These are phyloP conservation scores for Botrytis cinerea DNA, from an alignment of 2,329 filamentous ascomycete genomes.

Conservation along the genomic window DNA sequence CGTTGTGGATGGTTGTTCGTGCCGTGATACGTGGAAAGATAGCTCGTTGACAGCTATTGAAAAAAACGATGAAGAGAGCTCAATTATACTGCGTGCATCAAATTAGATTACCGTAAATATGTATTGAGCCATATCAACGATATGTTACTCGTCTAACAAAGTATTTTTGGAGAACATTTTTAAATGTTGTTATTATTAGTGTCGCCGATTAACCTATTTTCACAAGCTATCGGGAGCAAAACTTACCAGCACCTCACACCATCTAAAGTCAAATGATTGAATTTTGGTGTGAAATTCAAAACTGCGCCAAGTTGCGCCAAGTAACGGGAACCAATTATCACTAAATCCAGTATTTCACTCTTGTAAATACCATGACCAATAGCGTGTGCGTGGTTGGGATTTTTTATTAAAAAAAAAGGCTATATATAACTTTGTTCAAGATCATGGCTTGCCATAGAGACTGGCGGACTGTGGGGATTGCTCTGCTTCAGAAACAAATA, in stretches of 20 bases:
- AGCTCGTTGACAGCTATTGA: not conserved
- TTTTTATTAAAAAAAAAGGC: not conserved
- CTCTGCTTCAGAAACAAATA: not conserved
- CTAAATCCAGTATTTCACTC: no score
- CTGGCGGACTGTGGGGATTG: not conserved
- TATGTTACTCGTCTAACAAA: not conserved
- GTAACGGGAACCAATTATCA: no score
- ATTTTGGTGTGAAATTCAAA: no score
- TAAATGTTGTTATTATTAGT: no score
- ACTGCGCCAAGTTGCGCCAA: no score
- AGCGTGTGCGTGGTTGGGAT: not conserved
- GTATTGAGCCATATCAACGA: no score
- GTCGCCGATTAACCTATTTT: no score
- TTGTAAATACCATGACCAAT: not conserved
- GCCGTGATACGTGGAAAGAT: not conserved
- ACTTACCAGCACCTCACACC: no score
- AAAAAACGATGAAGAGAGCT: not conserved
- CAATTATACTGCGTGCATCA: not conserved
- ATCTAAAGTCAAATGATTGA: no score
- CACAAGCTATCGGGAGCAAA: no score
- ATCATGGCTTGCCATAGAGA: not conserved
- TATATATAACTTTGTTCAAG: not conserved
- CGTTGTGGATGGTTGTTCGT: not conserved
- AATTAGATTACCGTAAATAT: not conserved
- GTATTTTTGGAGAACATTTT: not conserved